These are phyloP conservation scores for Xylaria acuta DNA, from an alignment of 495 filamentous ascomycete genomes.

Conservation along the genomic window DNA sequence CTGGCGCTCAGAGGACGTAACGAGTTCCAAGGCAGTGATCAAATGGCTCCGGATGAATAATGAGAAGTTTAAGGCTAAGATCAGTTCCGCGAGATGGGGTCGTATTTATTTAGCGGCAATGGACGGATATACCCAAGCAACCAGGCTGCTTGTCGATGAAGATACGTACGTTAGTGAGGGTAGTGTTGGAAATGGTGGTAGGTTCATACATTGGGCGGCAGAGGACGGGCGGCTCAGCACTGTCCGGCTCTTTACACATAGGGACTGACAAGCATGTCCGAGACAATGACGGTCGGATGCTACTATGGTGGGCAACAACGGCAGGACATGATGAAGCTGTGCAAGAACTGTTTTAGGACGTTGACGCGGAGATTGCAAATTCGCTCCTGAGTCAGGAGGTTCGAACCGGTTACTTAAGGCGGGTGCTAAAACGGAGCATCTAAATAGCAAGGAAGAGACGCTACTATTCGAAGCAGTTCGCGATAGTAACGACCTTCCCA, in stretches of 20 bases:
- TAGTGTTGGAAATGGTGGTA: background rate
- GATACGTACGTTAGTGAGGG: background rate
- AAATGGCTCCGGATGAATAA: background rate
- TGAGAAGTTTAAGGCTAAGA: background rate
- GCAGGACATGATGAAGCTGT: background rate
- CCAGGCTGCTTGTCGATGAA: background rate
- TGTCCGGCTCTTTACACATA: background rate
- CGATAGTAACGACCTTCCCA: too few species aligned
- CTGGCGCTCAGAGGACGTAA: background rate
- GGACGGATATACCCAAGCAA: background rate
- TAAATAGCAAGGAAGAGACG: background rate
- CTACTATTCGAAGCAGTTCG: background rate
- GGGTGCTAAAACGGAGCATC: background rate
- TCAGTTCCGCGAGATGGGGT: background rate
- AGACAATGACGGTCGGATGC: background rate
- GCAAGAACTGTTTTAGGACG: background rate
- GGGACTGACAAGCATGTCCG: background rate
- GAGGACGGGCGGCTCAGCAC: background rate
- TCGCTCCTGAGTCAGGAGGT: background rate
- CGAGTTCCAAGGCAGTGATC: background rate
- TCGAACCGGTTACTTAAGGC: background rate
- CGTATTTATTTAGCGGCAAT: background rate
- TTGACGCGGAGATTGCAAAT: background rate
- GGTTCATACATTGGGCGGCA: background rate
- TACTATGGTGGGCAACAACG: background rate